Conservation (phyloP, 2,329 filamentous ascomycete species). For the Epichloe festucae region DNA sequence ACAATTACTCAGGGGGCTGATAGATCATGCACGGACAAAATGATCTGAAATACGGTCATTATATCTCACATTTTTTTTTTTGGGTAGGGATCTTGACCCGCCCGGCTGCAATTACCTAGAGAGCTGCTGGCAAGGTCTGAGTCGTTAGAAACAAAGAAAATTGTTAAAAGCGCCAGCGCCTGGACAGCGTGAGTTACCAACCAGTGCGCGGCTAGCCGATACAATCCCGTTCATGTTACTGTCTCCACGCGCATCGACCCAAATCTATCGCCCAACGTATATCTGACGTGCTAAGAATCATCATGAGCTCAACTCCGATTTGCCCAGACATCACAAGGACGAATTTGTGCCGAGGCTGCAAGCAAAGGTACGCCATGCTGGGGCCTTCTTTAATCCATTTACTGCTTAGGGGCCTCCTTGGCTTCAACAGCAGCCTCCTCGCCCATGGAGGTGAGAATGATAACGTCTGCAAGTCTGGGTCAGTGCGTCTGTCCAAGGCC, state of each 20-base stretch:
- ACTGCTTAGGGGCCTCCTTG: conserved; percentile 66
- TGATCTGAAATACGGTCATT: conserved; percentile 9
- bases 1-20: neutral
- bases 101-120: conserved; percentile 20
- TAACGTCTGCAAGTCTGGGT: conserved; percentile 51
- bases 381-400: conserved; percentile 10
- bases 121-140: conserved; percentile 18
- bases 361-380: conserved; percentile 13
- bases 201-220: conserved; percentile 26
- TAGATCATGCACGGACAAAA: neutral
- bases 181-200: conserved; percentile 16
- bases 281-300: conserved; percentile 23
- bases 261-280: conserved; percentile 23
- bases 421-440: conserved; percentile 86
- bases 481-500: neutral
- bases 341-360: conserved; percentile 13
- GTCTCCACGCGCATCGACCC: conserved; percentile 27
- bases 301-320: conserved; percentile 15
- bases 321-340: conserved; percentile 14
- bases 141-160: conserved; percentile 26
- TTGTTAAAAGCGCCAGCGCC: conserved; percentile 9
- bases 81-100: conserved; percentile 14
- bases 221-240: conserved; percentile 32
- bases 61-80: conserved; percentile 25
- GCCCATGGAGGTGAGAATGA: conserved; percentile 90